Conservation (phyloP, 2,329 filamentous ascomycete genomes). For the Phaeosphaeriaceae sp. region DNA sequence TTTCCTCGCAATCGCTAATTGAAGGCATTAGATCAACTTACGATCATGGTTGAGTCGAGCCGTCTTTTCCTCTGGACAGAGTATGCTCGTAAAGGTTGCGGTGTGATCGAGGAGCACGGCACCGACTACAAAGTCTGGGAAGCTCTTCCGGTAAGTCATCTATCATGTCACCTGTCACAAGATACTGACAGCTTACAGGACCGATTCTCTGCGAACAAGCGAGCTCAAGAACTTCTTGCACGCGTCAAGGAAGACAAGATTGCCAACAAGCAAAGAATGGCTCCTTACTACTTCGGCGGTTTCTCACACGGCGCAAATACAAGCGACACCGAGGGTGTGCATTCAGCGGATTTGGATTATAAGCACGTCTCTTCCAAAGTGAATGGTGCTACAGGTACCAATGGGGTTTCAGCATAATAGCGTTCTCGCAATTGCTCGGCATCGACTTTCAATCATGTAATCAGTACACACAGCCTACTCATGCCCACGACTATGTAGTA, state of each 20-base stretch:
- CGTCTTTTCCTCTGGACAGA: constrained; percentile 51
- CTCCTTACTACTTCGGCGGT: constrained; percentile 44
- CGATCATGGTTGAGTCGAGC: constrained; percentile 50
- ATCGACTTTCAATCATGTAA: not conserved
- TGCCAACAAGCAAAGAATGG: constrained; percentile 42
- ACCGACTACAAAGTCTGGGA: constrained; percentile 51
- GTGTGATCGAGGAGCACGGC: constrained; percentile 44
- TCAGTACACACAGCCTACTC: not conserved
- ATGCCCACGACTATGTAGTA: constrained; percentile 6
- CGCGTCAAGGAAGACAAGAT: constrained; percentile 40
- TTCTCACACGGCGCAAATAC: constrained; percentile 43
- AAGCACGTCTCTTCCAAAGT: constrained; percentile 13
- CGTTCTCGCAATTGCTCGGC: not conserved
- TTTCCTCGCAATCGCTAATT: constrained; percentile 1
- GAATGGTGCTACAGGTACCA: constrained; percentile 19
- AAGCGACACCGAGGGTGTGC: constrained; percentile 37
- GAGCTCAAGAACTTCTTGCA: constrained; percentile 44
- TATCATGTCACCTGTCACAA: not conserved
- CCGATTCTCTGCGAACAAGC: constrained; percentile 45
- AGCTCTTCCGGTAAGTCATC: constrained; percentile 38
- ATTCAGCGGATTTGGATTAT: constrained; percentile 32
- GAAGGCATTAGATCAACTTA: constrained; percentile 42
- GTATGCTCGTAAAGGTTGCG: constrained; percentile 46
- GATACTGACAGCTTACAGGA: constrained; percentile 30
- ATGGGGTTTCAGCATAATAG: constrained; percentile 11